A percentile compares a stretch with the other conserved stretches of the same genome.
phyloP scores from a whole-genome alignment of 2,329 filamentous ascomycete genomes.

The Microcyclospora tardicrescens region DNA sequence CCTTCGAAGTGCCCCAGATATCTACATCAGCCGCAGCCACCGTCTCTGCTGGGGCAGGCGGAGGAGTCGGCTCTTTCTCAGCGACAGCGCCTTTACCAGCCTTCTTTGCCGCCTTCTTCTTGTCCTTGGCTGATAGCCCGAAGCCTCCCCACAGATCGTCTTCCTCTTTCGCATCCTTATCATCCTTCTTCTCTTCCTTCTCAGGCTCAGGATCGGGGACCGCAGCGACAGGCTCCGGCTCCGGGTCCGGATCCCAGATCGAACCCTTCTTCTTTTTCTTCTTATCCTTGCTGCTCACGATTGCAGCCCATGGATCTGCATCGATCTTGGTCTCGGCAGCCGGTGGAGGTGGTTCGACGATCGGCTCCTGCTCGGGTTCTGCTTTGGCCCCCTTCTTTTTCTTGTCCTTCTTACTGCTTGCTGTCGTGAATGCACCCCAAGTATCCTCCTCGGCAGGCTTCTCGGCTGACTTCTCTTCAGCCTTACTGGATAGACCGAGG shows the following conservation, averaged over 20 bases:
- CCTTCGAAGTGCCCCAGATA: conserved; percentile 15
- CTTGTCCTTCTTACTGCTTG: conserved; percentile 20
- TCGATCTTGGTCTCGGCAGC: conserved; percentile 12
- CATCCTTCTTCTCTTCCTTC: conserved; percentile 23
- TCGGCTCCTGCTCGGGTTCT: conserved; percentile 15
- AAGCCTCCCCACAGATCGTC: conserved; percentile 20
- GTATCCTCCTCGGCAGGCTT: conserved; percentile 13
- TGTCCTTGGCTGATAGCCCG: conserved; percentile 28
- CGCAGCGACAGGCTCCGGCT: conserved; percentile 21
- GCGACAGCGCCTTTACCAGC: conserved; percentile 27
- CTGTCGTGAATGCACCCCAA: conserved; percentile 15
- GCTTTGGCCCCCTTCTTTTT: conserved; percentile 17
- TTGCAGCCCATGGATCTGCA: conserved; percentile 23
- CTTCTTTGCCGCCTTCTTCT: conserved; percentile 35
- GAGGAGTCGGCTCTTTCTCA: conserved; percentile 15
- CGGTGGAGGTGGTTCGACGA: conserved; percentile 14
- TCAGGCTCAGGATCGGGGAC: conserved; percentile 27
- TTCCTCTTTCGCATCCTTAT: neutral
- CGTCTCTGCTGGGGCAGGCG: conserved; percentile 19
- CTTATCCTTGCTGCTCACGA: conserved; percentile 28
- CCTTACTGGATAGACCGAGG: conserved; percentile 9
- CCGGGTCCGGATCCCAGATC: conserved; percentile 15
- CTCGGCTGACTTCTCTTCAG: conserved; percentile 11
- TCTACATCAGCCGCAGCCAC: conserved; percentile 18
- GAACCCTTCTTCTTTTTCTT: conserved; percentile 29